A percentile compares a stretch with the other conserved stretches of the same genome.
These are phyloP conservation scores for Dactylella cylindrospora DNA, from an alignment of 2,329 filamentous ascomycete genomes.

Conservation along the genomic window DNA sequence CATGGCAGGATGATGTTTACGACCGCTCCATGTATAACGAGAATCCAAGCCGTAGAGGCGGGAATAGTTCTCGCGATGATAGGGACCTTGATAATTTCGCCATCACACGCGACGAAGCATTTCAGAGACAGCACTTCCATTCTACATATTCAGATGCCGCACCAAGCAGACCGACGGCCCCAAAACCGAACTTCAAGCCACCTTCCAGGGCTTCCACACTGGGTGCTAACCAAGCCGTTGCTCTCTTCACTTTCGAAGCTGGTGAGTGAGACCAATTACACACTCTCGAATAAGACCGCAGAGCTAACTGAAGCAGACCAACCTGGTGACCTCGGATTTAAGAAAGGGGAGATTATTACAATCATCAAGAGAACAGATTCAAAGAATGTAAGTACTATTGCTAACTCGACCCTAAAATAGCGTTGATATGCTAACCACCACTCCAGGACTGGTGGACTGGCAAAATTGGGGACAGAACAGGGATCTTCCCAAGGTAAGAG, in stretches of 20 bases:
- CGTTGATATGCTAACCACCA: conserved; percentile 1
- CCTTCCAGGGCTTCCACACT: conserved; percentile 55
- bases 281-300: not conserved
- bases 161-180: conserved; percentile 77
- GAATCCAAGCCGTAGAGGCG: conserved; percentile 40
- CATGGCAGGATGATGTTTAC: conserved; percentile 76
- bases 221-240: conserved; percentile 76
- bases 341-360: conserved; percentile 95
- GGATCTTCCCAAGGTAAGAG: conserved; percentile 82
- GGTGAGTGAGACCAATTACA: conserved; percentile 51
- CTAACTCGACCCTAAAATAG: conserved; percentile 14
- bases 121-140: conserved; percentile 47
- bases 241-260: conserved; percentile 89
- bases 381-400: conserved; percentile 64
- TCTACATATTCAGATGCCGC: conserved; percentile 53
- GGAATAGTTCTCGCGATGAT: conserved; percentile 53
- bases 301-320: conserved; percentile 58
- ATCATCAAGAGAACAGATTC: conserved; percentile 93
- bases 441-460: conserved; percentile 67
- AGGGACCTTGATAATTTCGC: conserved; percentile 54
- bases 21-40: conserved; percentile 57
- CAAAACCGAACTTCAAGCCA: conserved; percentile 77
- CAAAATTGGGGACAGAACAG: conserved; percentile 76
- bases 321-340: conserved; percentile 87
- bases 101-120: conserved; percentile 44